These are phyloP conservation scores for Metschnikowia similis DNA, from an alignment of 805 yeast species.

Conservation along the genomic window DNA sequence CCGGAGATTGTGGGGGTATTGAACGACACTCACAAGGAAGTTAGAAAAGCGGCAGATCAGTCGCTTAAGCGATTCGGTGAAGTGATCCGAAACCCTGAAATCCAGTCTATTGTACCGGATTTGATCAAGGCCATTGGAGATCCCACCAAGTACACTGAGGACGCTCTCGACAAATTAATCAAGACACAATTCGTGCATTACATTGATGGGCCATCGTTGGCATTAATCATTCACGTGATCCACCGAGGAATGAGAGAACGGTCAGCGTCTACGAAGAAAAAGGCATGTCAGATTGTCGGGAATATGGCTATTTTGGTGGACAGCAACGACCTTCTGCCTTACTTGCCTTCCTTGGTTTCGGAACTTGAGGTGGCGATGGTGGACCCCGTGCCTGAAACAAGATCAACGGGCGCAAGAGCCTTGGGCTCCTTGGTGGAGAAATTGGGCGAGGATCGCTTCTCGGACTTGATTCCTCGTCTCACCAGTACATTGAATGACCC, in stretches of 20 bases:
- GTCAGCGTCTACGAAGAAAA: conserved; percentile 87
- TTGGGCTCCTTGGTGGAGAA: conserved; percentile 94
- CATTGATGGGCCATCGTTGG: conserved; percentile 96
- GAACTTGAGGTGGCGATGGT: conserved; percentile 94
- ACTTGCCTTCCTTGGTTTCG: conserved; percentile 67
- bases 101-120: conserved; percentile 83
- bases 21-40: conserved; percentile 95
- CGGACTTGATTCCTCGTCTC: conserved; percentile 79
- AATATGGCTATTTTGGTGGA: conserved; percentile 97
- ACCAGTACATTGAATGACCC: conserved; percentile 74
- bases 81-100: conserved; percentile 95
- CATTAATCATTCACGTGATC: conserved; percentile 88
- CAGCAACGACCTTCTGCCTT: conserved; percentile 77
- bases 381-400: conserved; percentile 95
- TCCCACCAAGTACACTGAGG: conserved; percentile 86
- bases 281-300: conserved; percentile 97
- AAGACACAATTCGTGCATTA: conserved; percentile 94
- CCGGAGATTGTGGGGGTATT: conserved; percentile 95
- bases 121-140: conserved; percentile 92
- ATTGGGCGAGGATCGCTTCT: conserved; percentile 94
- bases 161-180: conserved; percentile 78
- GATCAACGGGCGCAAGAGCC: conserved; percentile 97
- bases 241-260: conserved; percentile 94
- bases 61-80: conserved; percentile 91
- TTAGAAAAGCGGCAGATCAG: conserved; percentile 88